Evolutionary conservation across 257 asterid genomes (phyloP).

Genomic region (Parsonsia alboflavescens): DNA sequence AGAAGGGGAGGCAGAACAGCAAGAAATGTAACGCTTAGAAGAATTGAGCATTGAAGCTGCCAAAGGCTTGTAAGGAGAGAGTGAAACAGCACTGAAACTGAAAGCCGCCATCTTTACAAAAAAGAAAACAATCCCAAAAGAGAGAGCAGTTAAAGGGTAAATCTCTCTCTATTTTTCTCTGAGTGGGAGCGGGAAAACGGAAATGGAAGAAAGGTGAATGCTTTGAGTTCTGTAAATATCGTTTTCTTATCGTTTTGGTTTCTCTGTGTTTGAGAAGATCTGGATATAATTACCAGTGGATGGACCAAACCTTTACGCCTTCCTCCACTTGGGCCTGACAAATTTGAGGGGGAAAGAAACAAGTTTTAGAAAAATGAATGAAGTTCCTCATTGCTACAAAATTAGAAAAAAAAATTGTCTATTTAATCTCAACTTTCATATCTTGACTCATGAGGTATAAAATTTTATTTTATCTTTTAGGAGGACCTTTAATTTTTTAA

Average conservation of each 20-base stretch:
- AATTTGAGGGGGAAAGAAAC: no score
- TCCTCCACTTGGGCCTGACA: no score
- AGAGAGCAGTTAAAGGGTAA: background rate
- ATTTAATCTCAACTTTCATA: no score
- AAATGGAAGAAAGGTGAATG: background rate
- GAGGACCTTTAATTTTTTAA: no score
- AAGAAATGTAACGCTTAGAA: constrained; percentile 39
- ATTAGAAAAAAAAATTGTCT: no score
- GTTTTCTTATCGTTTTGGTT: background rate
- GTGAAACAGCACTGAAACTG: constrained; percentile 41
- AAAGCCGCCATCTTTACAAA: constrained; percentile 43
- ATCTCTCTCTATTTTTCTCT: background rate
- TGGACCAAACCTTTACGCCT: background rate
- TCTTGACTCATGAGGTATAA: no score
- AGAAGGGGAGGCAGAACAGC: constrained; percentile 42
- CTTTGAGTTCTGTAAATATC: background rate
- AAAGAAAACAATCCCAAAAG: background rate
- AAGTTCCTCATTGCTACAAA: no score
- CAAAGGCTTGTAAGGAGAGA: constrained; percentile 39
- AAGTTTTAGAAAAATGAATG: no score
- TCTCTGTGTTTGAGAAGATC: background rate
- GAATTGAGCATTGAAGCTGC: constrained; percentile 31
- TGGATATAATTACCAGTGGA: background rate
- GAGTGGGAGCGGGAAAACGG: background rate
- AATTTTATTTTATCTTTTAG: no score